These are phyloP conservation scores for Neofusicoccum laricinum DNA, from an alignment of 2,329 filamentous ascomycete species.

Conservation along the genomic window DNA sequence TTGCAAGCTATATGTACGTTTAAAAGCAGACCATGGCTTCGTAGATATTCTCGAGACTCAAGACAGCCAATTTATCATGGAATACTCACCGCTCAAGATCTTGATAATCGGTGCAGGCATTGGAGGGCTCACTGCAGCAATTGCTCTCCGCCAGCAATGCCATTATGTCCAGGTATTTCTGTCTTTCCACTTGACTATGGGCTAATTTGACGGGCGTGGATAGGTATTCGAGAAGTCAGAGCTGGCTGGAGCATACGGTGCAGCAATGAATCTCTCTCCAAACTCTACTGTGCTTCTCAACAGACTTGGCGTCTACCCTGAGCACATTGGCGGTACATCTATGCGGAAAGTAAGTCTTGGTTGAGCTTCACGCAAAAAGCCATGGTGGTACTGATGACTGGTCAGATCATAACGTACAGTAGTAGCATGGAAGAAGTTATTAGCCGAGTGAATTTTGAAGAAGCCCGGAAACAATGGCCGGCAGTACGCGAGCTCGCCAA, in stretches of 20 bases:
- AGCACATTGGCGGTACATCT: constrained; percentile 35
- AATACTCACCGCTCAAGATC: constrained; percentile 23
- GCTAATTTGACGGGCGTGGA: neutral
- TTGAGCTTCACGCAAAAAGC: too few species aligned
- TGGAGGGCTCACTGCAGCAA: constrained; percentile 52
- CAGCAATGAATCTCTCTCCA: constrained; percentile 60
- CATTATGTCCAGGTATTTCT: constrained; percentile 40
- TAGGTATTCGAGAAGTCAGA: constrained; percentile 56
- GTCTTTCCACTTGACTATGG: too few species aligned
- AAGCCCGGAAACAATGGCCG: neutral
- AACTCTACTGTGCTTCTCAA: constrained; percentile 59
- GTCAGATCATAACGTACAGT: neutral
- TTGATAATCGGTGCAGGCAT: constrained; percentile 49
- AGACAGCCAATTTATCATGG: too few species aligned
- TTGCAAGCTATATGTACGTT: too few species aligned
- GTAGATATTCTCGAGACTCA: too few species aligned
- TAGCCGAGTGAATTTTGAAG: neutral
- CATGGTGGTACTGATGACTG: neutral
- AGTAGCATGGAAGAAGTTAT: neutral
- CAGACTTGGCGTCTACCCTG: constrained; percentile 42
- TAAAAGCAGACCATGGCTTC: too few species aligned
- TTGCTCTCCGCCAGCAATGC: constrained; percentile 53
- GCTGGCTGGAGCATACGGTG: constrained; percentile 56
- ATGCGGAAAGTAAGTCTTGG: neutral
- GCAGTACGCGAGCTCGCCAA: neutral